These are phyloP conservation scores for Agastache rugosa DNA, from an alignment of 257 asterid species.

Conservation along the genomic window DNA sequence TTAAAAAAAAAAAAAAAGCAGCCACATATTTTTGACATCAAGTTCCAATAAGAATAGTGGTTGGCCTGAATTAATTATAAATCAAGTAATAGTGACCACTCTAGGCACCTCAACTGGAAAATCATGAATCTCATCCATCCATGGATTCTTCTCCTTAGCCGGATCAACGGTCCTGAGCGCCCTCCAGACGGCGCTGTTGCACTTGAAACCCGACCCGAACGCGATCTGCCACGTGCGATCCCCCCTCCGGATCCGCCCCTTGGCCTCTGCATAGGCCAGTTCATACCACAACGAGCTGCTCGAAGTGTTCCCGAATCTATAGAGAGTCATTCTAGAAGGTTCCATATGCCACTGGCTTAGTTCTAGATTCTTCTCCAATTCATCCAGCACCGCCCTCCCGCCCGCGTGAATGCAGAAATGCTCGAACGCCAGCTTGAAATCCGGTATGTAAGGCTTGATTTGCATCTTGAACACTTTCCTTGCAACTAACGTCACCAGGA, in stretches of 20 bases:
- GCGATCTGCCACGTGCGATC: conserved; percentile 65
- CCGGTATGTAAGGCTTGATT: conserved; percentile 56
- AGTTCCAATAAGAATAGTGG: not conserved
- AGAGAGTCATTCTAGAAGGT: conserved; percentile 62
- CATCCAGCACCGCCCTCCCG: conserved; percentile 58
- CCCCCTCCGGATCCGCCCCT: conserved; percentile 58
- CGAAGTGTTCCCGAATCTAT: conserved; percentile 59
- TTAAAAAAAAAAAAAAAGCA: not conserved
- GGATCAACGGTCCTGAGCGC: conserved; percentile 49
- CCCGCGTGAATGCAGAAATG: conserved; percentile 63
- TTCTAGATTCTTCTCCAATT: conserved; percentile 53
- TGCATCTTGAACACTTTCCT: conserved; percentile 51
- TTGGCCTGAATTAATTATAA: no score
- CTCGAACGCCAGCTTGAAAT: conserved; percentile 59
- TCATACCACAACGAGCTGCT: conserved; percentile 61
- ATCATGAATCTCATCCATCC: conserved; percentile 55
- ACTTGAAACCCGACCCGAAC: conserved; percentile 63
- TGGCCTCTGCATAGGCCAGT: conserved; percentile 52
- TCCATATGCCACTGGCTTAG: conserved; percentile 54
- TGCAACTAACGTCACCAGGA: conserved; percentile 50
- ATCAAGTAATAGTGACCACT: conserved; percentile 38
- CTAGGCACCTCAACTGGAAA: conserved; percentile 63
- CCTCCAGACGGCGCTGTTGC: conserved; percentile 62
- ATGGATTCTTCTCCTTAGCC: conserved; percentile 50
- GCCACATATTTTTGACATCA: not conserved